Evolutionary conservation across 2,329 filamentous ascomycete species (phyloP).

Genomic region (Colletotrichum sp.): DNA sequence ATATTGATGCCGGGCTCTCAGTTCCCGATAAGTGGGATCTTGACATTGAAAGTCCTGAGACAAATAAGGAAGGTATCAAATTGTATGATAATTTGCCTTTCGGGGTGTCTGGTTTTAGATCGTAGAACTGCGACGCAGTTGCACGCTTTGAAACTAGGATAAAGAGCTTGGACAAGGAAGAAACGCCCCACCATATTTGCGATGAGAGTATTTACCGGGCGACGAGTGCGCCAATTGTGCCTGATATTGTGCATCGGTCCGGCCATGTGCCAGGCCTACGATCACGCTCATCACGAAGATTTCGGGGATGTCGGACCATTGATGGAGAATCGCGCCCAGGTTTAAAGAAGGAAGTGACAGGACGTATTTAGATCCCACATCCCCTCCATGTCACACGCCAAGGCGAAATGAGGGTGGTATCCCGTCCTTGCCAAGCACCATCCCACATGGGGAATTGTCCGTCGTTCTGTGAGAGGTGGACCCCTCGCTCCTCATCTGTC

Average conservation of each 20-base stretch:
- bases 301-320: not conserved
- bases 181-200: not conserved
- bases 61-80: not conserved
- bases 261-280: not conserved
- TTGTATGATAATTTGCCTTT: not conserved
- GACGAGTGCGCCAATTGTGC: not conserved
- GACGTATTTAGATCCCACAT: not conserved
- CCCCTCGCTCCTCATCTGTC: not conserved
- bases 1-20: not conserved
- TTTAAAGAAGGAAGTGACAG: accelerated
- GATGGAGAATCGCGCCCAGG: not conserved
- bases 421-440: not conserved
- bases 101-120: not conserved
- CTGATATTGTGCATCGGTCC: not conserved
- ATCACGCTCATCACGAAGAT: not conserved
- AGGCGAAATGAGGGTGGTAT: not conserved
- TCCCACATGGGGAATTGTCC: not conserved
- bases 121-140: not conserved
- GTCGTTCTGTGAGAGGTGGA: not conserved
- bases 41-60: not conserved
- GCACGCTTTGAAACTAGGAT: not conserved
- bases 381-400: not conserved
- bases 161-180: not conserved
- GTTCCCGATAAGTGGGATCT: not conserved
- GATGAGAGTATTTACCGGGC: not conserved